Percentiles rank a stretch among this genome's conserved stretches.
Conservation (phyloP, 2,329 filamentous ascomycete genomes). For the Acephala macrosclerotiorum region DNA sequence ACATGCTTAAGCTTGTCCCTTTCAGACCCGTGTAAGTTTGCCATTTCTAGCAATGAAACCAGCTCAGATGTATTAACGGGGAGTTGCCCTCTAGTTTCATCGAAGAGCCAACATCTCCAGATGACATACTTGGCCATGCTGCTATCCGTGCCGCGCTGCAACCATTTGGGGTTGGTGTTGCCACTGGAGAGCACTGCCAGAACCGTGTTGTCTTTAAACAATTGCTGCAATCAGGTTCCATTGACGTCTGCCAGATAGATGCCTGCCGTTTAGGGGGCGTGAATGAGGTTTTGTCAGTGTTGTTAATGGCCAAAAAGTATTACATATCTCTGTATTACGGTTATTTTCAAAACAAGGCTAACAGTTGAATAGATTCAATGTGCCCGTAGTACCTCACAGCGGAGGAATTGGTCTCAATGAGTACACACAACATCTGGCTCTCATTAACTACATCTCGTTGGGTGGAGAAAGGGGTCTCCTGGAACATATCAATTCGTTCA, state of each 20-base stretch:
- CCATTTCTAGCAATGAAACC: not conserved
- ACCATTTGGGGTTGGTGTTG: slow-evolving; percentile 72
- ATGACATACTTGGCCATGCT: slow-evolving; percentile 87
- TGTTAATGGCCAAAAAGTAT: too few relatives aligned
- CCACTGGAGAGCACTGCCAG: slow-evolving; percentile 84
- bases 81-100: slow-evolving; percentile 77
- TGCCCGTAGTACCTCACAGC: slow-evolving; percentile 86
- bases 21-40: slow-evolving; percentile 61
- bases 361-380: slow-evolving; percentile 54
- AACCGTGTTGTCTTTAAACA: slow-evolving; percentile 88
- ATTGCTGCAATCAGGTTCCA: slow-evolving; percentile 71
- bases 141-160: slow-evolving; percentile 80
- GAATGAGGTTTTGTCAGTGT: slow-evolving; percentile 74
- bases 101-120: slow-evolving; percentile 88
- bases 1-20: slow-evolving; percentile 80
- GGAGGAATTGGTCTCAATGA: slow-evolving; percentile 90
- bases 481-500: slow-evolving; percentile 89
- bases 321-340: too few relatives aligned
- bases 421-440: slow-evolving; percentile 89
- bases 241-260: slow-evolving; percentile 90
- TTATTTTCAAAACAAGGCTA: too few relatives aligned
- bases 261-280: slow-evolving; percentile 88
- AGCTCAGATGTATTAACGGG: not conserved
- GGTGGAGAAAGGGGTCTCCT: slow-evolving; percentile 79
- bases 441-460: slow-evolving; percentile 88